Conservation (phyloP, 495 filamentous ascomycete genomes). For the Aspergillus haitiensis region DNA sequence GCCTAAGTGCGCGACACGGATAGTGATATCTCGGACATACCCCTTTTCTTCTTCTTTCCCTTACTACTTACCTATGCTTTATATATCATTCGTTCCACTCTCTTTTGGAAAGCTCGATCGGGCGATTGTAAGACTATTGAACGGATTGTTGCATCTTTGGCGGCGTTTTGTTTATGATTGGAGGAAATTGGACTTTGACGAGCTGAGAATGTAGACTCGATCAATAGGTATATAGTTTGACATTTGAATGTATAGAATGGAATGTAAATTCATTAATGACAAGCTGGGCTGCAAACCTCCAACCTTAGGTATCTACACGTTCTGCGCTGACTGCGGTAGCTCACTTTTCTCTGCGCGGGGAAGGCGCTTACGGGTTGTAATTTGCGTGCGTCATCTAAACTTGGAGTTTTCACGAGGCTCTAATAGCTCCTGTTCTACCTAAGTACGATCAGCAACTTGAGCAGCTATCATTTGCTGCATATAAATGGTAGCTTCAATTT, state of each 20-base stretch:
- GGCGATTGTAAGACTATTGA: slow-evolving; percentile 17
- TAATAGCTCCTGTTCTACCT: too few species aligned
- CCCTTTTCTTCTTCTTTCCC: slow-evolving; percentile 1
- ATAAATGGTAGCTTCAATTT: too few species aligned
- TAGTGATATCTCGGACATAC: slow-evolving; percentile 21
- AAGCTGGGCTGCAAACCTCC: too few species aligned
- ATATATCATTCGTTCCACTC: neutral
- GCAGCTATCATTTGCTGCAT: too few species aligned
- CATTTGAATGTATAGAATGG: slow-evolving; percentile 9
- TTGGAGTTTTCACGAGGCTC: too few species aligned
- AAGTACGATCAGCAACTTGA: too few species aligned
- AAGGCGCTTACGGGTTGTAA: too few species aligned
- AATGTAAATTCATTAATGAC: neutral
- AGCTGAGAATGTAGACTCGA: slow-evolving; percentile 4
- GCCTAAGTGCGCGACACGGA: slow-evolving; percentile 67
- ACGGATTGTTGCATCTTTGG: slow-evolving; percentile 18
- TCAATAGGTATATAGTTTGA: slow-evolving; percentile 13
- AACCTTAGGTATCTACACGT: too few species aligned
- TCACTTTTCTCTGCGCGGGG: too few species aligned
- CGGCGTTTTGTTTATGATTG: slow-evolving; percentile 5
- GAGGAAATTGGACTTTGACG: slow-evolving; percentile 1
- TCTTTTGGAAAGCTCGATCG: neutral
- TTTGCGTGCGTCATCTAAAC: too few species aligned
- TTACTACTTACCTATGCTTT: slow-evolving; percentile 1
- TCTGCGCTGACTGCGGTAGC: too few species aligned